phyloP scores from a whole-genome alignment of 768 basidiomycete genomes.

The Boletus eberwhitei region DNA sequence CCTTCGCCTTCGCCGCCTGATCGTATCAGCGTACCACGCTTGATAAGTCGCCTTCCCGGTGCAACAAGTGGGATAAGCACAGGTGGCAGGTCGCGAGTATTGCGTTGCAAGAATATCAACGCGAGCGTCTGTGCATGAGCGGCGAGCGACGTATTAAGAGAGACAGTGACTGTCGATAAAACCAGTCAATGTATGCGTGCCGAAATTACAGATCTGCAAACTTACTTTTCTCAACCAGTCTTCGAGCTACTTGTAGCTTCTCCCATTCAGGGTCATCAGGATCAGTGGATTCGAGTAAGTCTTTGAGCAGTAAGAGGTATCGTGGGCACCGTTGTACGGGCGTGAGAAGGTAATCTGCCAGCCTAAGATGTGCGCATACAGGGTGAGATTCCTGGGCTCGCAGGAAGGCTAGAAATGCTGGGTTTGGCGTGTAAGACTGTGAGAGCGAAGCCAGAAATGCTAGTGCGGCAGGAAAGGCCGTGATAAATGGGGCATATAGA shows the following conservation, averaged over 20 bases:
- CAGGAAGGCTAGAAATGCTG: constrained; percentile 61
- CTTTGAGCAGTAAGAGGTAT: constrained; percentile 79
- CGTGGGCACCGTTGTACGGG: constrained; percentile 87
- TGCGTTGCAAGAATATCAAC: constrained; percentile 74
- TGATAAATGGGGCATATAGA: constrained; percentile 81
- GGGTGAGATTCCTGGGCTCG: constrained; percentile 63
- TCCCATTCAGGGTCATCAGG: constrained; percentile 64
- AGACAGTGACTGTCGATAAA: constrained; percentile 58
- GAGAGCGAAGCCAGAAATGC: constrained; percentile 55
- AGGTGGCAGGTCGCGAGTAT: constrained; percentile 72
- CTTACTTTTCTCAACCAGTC: constrained; percentile 74
- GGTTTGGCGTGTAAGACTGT: constrained; percentile 38
- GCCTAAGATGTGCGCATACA: constrained; percentile 67
- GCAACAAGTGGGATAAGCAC: constrained; percentile 73
- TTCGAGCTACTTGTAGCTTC: constrained; percentile 56
- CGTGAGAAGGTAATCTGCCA: constrained; percentile 83
- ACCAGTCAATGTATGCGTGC: constrained; percentile 5
- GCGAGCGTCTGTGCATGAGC: constrained; percentile 73
- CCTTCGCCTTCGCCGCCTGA: constrained; percentile 42
- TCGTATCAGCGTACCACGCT: constrained; percentile 60
- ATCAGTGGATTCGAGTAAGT: constrained; percentile 67
- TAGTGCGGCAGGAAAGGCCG: constrained; percentile 68
- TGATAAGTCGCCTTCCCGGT: constrained; percentile 78
- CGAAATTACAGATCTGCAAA: background rate
- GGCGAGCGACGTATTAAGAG: constrained; percentile 76